Conservation (phyloP, 2,329 filamentous ascomycete genomes). For the Alternaria tenuissima region DNA sequence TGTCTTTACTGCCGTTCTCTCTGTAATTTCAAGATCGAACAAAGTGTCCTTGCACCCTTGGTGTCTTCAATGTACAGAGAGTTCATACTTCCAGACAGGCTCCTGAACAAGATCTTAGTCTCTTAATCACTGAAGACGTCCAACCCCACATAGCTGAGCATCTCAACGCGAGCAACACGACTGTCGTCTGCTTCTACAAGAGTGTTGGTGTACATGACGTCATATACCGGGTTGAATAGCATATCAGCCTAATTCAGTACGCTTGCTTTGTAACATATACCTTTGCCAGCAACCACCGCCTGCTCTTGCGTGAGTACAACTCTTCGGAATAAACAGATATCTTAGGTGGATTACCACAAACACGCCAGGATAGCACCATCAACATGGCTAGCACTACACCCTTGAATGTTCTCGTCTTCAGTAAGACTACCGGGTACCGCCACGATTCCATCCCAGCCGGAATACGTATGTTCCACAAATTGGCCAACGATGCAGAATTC, state of each 20-base stretch:
- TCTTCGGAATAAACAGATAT: neutral
- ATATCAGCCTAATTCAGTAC: neutral
- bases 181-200: neutral
- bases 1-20: neutral
- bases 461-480: constrained; percentile 21
- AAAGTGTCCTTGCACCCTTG: neutral
- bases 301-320: neutral
- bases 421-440: constrained; percentile 39
- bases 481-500: constrained; percentile 9
- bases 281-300: neutral
- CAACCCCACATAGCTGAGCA: neutral
- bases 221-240: neutral
- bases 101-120: neutral
- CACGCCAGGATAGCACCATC: neutral
- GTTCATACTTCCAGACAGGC: neutral
- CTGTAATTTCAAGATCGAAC: neutral
- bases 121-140: neutral
- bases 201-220: neutral
- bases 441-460: constrained; percentile 35
- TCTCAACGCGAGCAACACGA: neutral
- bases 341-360: neutral
- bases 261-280: neutral
- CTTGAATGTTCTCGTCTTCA: constrained; percentile 35
- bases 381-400: constrained; percentile 1
- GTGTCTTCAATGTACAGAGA: neutral